phyloP scores from a whole-genome alignment of 257 asterid genomes.

The Nemophila menziesii region DNA sequence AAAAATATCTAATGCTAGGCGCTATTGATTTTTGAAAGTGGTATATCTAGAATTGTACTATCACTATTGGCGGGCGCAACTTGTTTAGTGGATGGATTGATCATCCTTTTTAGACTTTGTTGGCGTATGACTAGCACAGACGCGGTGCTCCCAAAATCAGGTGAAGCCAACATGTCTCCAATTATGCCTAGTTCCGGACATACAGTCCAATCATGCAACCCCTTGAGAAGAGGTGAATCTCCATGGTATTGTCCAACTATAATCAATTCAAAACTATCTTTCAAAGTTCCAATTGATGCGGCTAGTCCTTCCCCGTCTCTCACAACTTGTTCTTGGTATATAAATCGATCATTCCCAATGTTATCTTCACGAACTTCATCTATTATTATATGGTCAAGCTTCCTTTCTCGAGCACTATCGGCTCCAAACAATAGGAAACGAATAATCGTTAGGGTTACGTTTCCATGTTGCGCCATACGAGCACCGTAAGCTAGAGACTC shows the following conservation, averaged over 20 bases:
- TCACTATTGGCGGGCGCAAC: conserved; percentile 10
- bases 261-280: conserved; percentile 37
- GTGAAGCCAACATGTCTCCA: conserved; percentile 59
- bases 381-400: conserved; percentile 35
- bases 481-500: conserved; percentile 64
- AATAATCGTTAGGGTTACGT: conserved; percentile 41
- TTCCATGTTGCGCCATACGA: conserved; percentile 44
- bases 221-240: conserved; percentile 45
- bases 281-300: conserved; percentile 30
- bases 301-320: conserved; percentile 62
- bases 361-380: conserved; percentile 52
- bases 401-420: conserved; percentile 51
- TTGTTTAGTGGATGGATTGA: conserved; percentile 23
- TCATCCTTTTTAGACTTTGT: conserved; percentile 39
- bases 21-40: neutral
- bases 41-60: neutral
- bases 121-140: conserved; percentile 80
- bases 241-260: conserved; percentile 55
- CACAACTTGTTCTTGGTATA: conserved; percentile 58
- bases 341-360: conserved; percentile 37
- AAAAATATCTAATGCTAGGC: too few species aligned
- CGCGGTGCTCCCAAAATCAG: conserved; percentile 44
- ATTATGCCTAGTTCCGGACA: conserved; percentile 78
- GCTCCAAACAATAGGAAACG: conserved; percentile 54
- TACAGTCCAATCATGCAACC: conserved; percentile 75